Percentiles rank a stretch among this genome's conserved stretches.
Evolutionary conservation across 1,139 yeast genomes (phyloP).

Genomic region (Citeromyces hawaiiensis): DNA sequence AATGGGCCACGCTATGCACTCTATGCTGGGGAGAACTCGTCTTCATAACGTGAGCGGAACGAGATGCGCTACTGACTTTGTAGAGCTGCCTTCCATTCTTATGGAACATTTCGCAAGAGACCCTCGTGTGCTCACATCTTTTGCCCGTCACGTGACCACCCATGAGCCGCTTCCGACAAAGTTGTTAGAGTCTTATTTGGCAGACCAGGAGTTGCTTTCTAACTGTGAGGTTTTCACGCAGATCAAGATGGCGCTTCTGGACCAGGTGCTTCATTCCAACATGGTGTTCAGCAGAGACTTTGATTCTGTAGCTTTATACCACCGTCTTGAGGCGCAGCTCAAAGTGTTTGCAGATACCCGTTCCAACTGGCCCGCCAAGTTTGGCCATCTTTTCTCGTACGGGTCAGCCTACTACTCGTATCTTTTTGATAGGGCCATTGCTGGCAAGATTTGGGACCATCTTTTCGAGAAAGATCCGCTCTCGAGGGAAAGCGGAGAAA

Average conservation of each 20-base stretch:
- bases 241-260: constrained; percentile 80
- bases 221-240: constrained; percentile 78
- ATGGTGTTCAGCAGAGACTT: constrained; percentile 23
- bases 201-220: constrained; percentile 39
- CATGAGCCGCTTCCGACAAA: constrained; percentile 44
- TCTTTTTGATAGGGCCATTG: constrained; percentile 84
- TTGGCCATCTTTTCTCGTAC: constrained; percentile 86
- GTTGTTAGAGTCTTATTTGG: constrained; percentile 35
- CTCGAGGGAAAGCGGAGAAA: constrained; percentile 59
- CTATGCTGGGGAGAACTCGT: constrained; percentile 86
- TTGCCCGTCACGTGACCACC: constrained; percentile 66
- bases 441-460: constrained; percentile 71
- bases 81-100: constrained; percentile 86
- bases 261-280: constrained; percentile 62
- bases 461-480: constrained; percentile 62
- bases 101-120: constrained; percentile 91
- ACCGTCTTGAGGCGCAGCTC: constrained; percentile 43
- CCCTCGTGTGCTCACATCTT: constrained; percentile 55
- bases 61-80: constrained; percentile 91
- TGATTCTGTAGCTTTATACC: constrained; percentile 49
- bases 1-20: constrained; percentile 98
- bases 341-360: constrained; percentile 44
- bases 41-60: constrained; percentile 92
- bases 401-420: constrained; percentile 94
- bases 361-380: constrained; percentile 88